Percentiles rank a stretch among this genome's conserved stretches.
These are phyloP conservation scores for Selaginella tamariscina DNA, from an alignment of 75 land plant genomes.

Conservation along the genomic window DNA sequence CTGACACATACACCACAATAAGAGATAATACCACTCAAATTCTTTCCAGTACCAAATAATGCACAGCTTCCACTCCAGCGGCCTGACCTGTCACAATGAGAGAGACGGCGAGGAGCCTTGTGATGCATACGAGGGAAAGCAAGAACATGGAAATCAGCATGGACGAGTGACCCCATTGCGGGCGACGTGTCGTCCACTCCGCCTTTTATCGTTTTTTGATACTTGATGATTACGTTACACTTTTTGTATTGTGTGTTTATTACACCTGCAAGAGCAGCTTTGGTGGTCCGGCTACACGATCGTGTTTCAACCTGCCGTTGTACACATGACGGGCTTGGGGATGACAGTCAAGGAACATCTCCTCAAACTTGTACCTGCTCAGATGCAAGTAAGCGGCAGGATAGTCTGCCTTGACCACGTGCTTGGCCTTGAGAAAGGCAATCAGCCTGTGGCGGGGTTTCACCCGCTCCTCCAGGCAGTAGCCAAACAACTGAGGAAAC, in stretches of 20 bases:
- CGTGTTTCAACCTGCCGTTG: background rate
- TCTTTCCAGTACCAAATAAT: background rate
- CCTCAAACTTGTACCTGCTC: background rate
- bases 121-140: background rate
- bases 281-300: no score
- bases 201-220: background rate
- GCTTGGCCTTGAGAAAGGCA: background rate
- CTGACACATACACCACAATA: background rate
- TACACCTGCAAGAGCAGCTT: background rate
- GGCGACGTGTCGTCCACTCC: background rate
- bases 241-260: background rate
- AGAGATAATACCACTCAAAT: no score
- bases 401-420: background rate
- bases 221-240: background rate
- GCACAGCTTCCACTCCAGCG: background rate
- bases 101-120: background rate
- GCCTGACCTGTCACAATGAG: background rate
- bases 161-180: background rate
- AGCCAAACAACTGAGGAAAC: background rate
- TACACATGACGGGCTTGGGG: constrained; percentile 2
- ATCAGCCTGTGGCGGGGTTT: constrained; percentile 6
- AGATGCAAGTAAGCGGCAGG: background rate
- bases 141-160: background rate
- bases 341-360: background rate
- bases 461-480: background rate